Evolutionary conservation across 1,139 yeast species (phyloP), one percentile per base, ranked within the genome.

Genomic region (Hanseniaspora uvarum): DNA sequence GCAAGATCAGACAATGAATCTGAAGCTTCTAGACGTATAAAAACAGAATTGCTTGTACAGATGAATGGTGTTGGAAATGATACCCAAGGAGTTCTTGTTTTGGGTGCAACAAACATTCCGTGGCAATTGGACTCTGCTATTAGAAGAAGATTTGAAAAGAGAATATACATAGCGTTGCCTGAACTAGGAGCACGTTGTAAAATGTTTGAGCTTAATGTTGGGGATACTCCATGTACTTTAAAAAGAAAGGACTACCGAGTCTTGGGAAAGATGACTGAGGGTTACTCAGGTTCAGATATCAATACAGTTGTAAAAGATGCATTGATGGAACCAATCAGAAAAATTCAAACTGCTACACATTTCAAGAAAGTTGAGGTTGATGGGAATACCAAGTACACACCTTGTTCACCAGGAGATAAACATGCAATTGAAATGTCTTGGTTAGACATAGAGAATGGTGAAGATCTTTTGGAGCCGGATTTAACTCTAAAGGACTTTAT

Each of bases 51-150:
- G 55, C 76, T 94, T 63, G 97, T 94, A 8, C 98, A 94, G 67
- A 94, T 94, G 98, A 92, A 92, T 67, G 99, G 98, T 62, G 98
- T 94, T 6, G 98, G 98, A 14, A 89, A 87, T 65, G 98, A 94
- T 66, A 73, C 95, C 1, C 76, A 77, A 52, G 98, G 99, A 8
- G 97, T 94, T 1, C 73, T 94, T 44, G 98, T 94, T 0, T 73
- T 94, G 52, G 99, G 98, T 26, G 99, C 99, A 1, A 94, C 99
- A 5, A 94, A 94, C 67, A 92, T 94, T 57, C 98, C 98, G 19
- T 94, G 98, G 98, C 96, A 92, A 70, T 75, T 94, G 60, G 99
- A 94, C 69, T 89, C 97, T 46, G 99, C 98, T 6, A 87, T 94
- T 53, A 79, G 98, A 68, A 82, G 99, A 72, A 82, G 98, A 72